These are phyloP conservation scores for Cordyceps fumosorosea DNA, from an alignment of 2,329 filamentous ascomycete species.

Conservation along the genomic window DNA sequence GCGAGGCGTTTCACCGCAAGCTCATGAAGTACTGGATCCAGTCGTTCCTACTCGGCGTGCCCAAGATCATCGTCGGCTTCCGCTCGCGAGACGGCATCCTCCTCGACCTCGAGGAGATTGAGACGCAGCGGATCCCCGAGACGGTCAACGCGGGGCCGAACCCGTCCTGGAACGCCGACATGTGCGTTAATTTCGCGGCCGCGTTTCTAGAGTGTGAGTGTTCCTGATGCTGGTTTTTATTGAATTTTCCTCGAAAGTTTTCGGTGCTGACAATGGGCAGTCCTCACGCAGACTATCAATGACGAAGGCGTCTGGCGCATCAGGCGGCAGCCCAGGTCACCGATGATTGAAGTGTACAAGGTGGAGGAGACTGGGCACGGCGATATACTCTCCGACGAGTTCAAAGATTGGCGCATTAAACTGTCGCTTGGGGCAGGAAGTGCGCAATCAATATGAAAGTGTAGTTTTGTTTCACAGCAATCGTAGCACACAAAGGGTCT, in stretches of 20 bases:
- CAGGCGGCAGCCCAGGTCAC: conserved; percentile 53
- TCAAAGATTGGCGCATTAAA: conserved; percentile 67
- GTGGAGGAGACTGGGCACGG: conserved; percentile 70
- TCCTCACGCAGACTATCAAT: conserved; percentile 54
- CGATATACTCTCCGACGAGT: conserved; percentile 67
- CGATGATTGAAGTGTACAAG: conserved; percentile 65
- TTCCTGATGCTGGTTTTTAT: not conserved
- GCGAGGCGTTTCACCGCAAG: conserved; percentile 77
- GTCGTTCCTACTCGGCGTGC: conserved; percentile 87
- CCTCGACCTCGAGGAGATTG: conserved; percentile 65
- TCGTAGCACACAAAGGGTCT: not conserved
- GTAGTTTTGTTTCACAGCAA: not conserved
- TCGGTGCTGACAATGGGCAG: conserved; percentile 33
- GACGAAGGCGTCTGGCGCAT: conserved; percentile 81
- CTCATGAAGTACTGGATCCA: conserved; percentile 96
- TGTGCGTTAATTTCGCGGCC: conserved; percentile 85
- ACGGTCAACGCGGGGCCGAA: conserved; percentile 62
- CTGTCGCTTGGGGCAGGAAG: conserved; percentile 28
- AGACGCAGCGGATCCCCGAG: conserved; percentile 71
- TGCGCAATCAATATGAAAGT: not conserved
- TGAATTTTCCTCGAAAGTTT: not conserved
- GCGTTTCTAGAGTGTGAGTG: conserved; percentile 68
- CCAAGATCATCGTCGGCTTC: conserved; percentile 87
- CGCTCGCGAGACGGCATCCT: conserved; percentile 67
- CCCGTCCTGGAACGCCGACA: conserved; percentile 80